These are phyloP conservation scores for Microcos paniculata DNA, from an alignment of 345 rosid species.

Conservation along the genomic window DNA sequence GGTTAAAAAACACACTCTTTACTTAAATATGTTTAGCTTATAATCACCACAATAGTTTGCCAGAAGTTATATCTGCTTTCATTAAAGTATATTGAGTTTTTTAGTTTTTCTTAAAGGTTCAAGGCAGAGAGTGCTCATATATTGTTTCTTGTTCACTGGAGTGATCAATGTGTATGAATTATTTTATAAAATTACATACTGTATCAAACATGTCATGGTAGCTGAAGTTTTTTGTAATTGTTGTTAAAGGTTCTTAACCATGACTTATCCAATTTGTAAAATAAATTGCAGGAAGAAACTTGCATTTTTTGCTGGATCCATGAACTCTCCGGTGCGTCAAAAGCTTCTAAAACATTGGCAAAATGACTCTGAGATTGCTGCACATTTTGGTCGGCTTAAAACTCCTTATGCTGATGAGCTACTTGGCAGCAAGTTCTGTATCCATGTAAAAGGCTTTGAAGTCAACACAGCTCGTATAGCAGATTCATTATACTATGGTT, in stretches of 20 bases:
- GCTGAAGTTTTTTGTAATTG: not conserved
- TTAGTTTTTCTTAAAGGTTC: not conserved
- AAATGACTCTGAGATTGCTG: slow-evolving; percentile 51
- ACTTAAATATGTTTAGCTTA: not conserved
- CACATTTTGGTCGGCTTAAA: slow-evolving; percentile 45
- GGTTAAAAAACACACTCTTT: slow-evolving; percentile 31
- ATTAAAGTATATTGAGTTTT: not conserved
- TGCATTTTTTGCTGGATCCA: slow-evolving; percentile 60
- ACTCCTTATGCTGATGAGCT: slow-evolving; percentile 54
- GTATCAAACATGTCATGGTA: not conserved
- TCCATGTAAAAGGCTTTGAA: slow-evolving; percentile 70
- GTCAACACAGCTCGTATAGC: slow-evolving; percentile 61
- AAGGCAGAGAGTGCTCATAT: not conserved
- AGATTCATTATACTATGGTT: slow-evolving; percentile 50
- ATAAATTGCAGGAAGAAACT: slow-evolving; percentile 47
- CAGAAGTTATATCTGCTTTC: not conserved
- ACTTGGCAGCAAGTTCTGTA: slow-evolving; percentile 58
- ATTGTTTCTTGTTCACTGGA: not conserved
- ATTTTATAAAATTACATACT: not conserved
- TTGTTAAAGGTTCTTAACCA: not conserved
- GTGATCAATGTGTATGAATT: not conserved
- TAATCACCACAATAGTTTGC: not conserved
- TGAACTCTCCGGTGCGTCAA: slow-evolving; percentile 58
- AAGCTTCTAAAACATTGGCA: slow-evolving; percentile 48
- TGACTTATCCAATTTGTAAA: not conserved